Percentiles rank a stretch among this genome's conserved stretches.
Evolutionary conservation across 2,329 filamentous ascomycete species (phyloP).

Genomic region (Fusarium odoratissimum): DNA sequence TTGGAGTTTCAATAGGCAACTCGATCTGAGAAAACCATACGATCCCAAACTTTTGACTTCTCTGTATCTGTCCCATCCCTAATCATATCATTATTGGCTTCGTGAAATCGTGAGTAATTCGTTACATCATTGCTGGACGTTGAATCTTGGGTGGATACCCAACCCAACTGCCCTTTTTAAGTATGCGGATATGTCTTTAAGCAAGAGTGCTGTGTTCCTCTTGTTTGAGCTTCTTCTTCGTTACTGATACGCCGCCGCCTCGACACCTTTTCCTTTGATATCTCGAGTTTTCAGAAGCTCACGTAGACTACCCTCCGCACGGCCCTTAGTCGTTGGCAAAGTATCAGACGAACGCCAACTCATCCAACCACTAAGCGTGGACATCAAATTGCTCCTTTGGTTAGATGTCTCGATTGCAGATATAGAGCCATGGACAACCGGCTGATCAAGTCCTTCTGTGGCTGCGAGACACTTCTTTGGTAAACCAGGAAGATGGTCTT

Average conservation of each 20-base stretch:
- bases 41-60: slow-evolving; percentile 28
- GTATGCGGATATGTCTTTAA: neutral
- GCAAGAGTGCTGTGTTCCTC: slow-evolving; percentile 46
- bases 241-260: slow-evolving; percentile 31
- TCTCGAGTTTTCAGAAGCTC: slow-evolving; percentile 59
- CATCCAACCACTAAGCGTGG: slow-evolving; percentile 59
- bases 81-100: slow-evolving; percentile 22
- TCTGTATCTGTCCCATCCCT: slow-evolving; percentile 9
- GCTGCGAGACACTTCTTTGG: slow-evolving; percentile 27
- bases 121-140: slow-evolving; percentile 34
- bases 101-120: slow-evolving; percentile 41
- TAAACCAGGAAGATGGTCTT: slow-evolving; percentile 34
- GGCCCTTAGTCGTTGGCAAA: slow-evolving; percentile 50
- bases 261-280: slow-evolving; percentile 51
- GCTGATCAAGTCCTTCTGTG: slow-evolving; percentile 43
- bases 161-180: neutral
- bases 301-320: slow-evolving; percentile 68
- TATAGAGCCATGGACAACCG: slow-evolving; percentile 45
- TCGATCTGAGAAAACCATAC: slow-evolving; percentile 6
- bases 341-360: slow-evolving; percentile 53
- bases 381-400: slow-evolving; percentile 49
- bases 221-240: slow-evolving; percentile 11
- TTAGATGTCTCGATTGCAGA: slow-evolving; percentile 40
- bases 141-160: slow-evolving; percentile 14
- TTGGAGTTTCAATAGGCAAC: slow-evolving; percentile 3